A percentile compares a stretch with the other conserved stretches of the same genome.
These are phyloP conservation scores for Pelargonium hybrid DNA, from an alignment of 441 rosid genomes.

Conservation along the genomic window DNA sequence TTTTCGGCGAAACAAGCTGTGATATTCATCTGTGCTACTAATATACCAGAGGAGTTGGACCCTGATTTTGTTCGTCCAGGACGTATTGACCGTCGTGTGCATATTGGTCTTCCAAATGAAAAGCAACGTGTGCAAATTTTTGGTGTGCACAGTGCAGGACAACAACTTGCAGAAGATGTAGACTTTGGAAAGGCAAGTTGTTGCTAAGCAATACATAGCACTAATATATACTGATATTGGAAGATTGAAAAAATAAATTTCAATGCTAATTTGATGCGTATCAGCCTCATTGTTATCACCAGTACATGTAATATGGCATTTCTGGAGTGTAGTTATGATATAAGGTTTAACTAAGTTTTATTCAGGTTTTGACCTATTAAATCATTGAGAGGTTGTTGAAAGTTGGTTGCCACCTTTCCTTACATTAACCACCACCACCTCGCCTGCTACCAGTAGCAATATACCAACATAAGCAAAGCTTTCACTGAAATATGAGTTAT, in stretches of 20 bases:
- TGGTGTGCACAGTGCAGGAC: constrained; percentile 79
- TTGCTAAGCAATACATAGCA: background rate
- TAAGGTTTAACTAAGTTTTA: background rate
- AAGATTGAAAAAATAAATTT: background rate
- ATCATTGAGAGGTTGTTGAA: background rate
- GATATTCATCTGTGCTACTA: constrained; percentile 96
- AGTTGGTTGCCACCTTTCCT: background rate
- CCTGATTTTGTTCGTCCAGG: constrained; percentile 84
- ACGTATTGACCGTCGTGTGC: constrained; percentile 88
- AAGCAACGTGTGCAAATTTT: constrained; percentile 85
- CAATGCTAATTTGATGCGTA: background rate
- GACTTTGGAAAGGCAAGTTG: constrained; percentile 59
- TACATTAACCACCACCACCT: background rate
- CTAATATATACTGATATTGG: background rate
- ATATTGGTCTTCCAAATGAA: constrained; percentile 92
- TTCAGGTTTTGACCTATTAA: background rate
- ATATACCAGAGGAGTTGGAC: constrained; percentile 94
- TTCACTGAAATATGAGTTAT: too few relatives aligned
- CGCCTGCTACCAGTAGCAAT: background rate
- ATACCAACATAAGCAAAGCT: background rate
- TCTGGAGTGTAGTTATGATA: background rate
- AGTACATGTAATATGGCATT: background rate
- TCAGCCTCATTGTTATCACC: background rate
- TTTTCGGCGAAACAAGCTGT: constrained; percentile 93
- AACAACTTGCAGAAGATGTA: constrained; percentile 73